These are phyloP conservation scores for Geotrichum cucujoidarum DNA, from an alignment of 1,139 yeast species.

Conservation along the genomic window DNA sequence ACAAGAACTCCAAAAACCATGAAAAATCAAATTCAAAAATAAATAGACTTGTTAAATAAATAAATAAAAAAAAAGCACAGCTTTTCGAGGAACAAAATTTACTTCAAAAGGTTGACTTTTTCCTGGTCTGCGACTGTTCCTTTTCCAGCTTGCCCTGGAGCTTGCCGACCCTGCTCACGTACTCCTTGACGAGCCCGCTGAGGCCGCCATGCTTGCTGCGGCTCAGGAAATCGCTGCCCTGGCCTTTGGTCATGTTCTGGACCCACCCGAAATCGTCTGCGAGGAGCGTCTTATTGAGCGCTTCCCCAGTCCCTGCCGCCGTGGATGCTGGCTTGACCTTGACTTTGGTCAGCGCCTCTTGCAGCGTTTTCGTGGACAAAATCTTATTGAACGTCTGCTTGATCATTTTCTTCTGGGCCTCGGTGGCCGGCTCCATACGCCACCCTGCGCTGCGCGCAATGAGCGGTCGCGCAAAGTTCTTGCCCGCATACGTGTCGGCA, in stretches of 20 bases:
- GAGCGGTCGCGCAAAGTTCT: slow-evolving; percentile 18
- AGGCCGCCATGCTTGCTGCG: slow-evolving; percentile 4
- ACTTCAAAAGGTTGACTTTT: too few species aligned
- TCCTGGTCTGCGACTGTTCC: not conserved
- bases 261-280: slow-evolving; percentile 13
- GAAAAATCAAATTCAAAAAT: not conserved
- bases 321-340: not conserved
- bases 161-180: slow-evolving; percentile 1
- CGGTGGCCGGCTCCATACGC: slow-evolving; percentile 25
- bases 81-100: too few species aligned
- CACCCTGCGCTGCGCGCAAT: slow-evolving; percentile 25
- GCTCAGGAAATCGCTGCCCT: slow-evolving; percentile 16
- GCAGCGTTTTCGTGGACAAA: not conserved
- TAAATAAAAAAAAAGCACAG: not conserved
- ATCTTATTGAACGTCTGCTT: slow-evolving; percentile 8
- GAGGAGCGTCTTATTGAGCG: slow-evolving; percentile 7
- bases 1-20: too few species aligned
- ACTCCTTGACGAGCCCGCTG: slow-evolving; percentile 1
- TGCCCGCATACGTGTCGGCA: slow-evolving; percentile 25
- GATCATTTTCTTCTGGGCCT: slow-evolving; percentile 19
- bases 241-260: slow-evolving; percentile 17
- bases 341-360: not conserved
- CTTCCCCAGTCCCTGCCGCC: not conserved
- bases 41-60: not conserved
- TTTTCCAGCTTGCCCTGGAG: not conserved